Base-by-base conservation (phyloP, 257 asterid species). In the Ballota nigra region DNA sequence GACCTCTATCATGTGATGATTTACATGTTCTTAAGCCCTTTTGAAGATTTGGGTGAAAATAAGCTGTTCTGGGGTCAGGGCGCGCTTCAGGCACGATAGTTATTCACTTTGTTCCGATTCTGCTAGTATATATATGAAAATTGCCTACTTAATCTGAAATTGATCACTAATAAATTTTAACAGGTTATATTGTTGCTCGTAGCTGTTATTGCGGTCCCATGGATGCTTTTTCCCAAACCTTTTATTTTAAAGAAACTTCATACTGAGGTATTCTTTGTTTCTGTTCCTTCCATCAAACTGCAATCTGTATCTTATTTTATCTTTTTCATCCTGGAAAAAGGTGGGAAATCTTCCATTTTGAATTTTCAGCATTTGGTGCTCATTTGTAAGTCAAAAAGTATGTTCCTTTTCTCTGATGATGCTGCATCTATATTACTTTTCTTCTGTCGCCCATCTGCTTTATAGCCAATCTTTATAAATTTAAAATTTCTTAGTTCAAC, bases 1-100 rank as follows among this genome's bases (percentile, higher is more conserved):
- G 99, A 95, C 79, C 94, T 95, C 55, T 95, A 95, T 77, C 99
- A 95, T 73, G 98, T 95, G 59, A 95, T 95, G 99, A 95, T 95
- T 75, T 95, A 95, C 79, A 95, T 95, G 99, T 95, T 95, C 88
- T 81, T 95, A 74, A 89, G 98, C 79, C 99, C 99, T 64, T 89
- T 92, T 60, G 97, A 95, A 74, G 88, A 85, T 84, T 92, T 95
- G 82, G 83, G 91, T 49, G 99, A 89, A 26, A 95, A 95, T 80
- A 69, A 79, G 84, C 81, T 95, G 74, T 89, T 95, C 82, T 84
- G 92, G 97, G 99, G 97, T 60, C 99, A 95, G 85, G 78, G 90
- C 11, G 86, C 83, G 64, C 89, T 92, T 84, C 98, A 92, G 98
- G 98, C 82, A 82, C 61, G 89, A 63, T 69, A 53, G 45, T 73